These are phyloP conservation scores for Chlamydomonas reinhardtii DNA, from an alignment of 163 green algal species.

Conservation along the genomic window DNA sequence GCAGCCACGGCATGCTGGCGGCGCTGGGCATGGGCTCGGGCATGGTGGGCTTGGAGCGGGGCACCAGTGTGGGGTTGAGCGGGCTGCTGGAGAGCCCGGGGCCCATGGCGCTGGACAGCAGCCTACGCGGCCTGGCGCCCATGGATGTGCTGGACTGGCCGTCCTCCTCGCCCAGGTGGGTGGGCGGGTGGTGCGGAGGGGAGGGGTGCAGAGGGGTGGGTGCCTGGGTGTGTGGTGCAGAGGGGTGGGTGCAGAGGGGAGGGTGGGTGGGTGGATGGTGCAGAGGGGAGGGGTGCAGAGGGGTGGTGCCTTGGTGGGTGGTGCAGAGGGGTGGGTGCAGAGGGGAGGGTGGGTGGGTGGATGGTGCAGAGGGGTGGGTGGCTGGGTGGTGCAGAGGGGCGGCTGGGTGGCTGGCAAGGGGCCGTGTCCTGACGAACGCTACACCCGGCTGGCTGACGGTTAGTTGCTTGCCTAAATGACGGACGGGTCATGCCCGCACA, in stretches of 20 bases:
- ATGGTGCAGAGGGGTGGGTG: not conserved
- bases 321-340: too few relatives aligned
- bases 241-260: too few relatives aligned
- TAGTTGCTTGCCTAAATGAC: too few relatives aligned
- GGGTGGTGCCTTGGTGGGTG: too few relatives aligned
- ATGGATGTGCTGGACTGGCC: slow-evolving; percentile 46
- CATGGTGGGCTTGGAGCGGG: slow-evolving; percentile 17
- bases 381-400: too few relatives aligned
- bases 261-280: not conserved
- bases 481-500: too few relatives aligned
- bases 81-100: slow-evolving; percentile 13
- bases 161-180: slow-evolving; percentile 28
- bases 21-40: not conserved
- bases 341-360: slow-evolving; percentile 3
- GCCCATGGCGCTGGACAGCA: not conserved
- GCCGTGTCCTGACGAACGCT: too few relatives aligned
- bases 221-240: too few relatives aligned
- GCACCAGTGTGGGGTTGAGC: not conserved
- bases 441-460: too few relatives aligned
- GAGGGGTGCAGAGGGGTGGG: too few relatives aligned
- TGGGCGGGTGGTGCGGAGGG: not conserved
- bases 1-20: slow-evolving; percentile 29
- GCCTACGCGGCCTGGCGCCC: slow-evolving; percentile 23
- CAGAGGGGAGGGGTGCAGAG: too few relatives aligned
- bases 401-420: too few relatives aligned